phyloP scores from a whole-genome alignment of 768 basidiomycete species.

The Boletus sp. region DNA sequence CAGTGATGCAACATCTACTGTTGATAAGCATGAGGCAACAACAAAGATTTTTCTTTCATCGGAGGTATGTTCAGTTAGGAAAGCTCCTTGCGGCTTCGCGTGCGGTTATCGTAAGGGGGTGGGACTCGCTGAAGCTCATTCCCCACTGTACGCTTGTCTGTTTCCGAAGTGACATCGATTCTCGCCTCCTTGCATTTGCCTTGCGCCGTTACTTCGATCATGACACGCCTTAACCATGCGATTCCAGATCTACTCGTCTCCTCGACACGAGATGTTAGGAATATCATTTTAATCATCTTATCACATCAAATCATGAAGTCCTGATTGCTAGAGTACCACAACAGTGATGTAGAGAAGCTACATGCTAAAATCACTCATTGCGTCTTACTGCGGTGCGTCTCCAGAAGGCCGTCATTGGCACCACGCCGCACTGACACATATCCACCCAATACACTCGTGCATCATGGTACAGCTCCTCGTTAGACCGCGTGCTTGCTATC shows the following conservation, averaged over 20 bases:
- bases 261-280: neutral
- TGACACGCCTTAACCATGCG: slow-evolving; percentile 18
- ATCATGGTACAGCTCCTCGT: slow-evolving; percentile 4
- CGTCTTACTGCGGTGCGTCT: slow-evolving; percentile 1
- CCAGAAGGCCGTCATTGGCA: neutral
- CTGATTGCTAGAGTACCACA: slow-evolving; percentile 6
- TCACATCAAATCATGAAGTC: slow-evolving; percentile 24
- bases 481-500: slow-evolving; percentile 12
- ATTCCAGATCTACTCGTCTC: slow-evolving; percentile 6
- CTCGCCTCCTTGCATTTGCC: neutral
- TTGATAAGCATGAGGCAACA: slow-evolving; percentile 27
- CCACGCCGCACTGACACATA: slow-evolving; percentile 5
- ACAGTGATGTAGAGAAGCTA: slow-evolving; percentile 16
- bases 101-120: slow-evolving; percentile 2
- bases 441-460: slow-evolving; percentile 11
- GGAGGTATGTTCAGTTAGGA: slow-evolving; percentile 7
- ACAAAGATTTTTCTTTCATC: slow-evolving; percentile 4
- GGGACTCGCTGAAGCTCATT: neutral
- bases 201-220: slow-evolving; percentile 6
- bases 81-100: slow-evolving; percentile 19
- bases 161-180: neutral
- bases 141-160: neutral
- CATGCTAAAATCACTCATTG: slow-evolving; percentile 6
- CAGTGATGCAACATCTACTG: slow-evolving; percentile 11
- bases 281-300: slow-evolving; percentile 17